Evolutionary conservation across 352 stramenopile genomes (phyloP), one percentile per base, ranked within the genome.

Genomic region (Pythium utonaiense): DNA sequence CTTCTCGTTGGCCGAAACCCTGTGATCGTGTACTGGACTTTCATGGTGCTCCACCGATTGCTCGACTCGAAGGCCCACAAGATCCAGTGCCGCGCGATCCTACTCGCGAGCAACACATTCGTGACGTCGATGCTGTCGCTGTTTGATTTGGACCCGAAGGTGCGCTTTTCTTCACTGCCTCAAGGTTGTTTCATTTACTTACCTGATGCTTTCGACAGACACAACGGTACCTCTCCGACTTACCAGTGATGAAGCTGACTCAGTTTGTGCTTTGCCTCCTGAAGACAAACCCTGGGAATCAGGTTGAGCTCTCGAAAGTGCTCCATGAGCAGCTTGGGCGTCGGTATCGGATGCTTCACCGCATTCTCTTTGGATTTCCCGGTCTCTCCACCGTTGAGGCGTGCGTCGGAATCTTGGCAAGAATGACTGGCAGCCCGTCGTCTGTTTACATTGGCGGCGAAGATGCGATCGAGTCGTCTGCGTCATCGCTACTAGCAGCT

Each of bases 181-280:
- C 25, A 42, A 24, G 19, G 50, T 57, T 38, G 9, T 14, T 13
- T 28, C 3, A 22, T 6, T 25, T 19, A 19, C 40, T 47, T 4
- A 47, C 6, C n/a, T 44, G 6, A 21, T 16, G 6, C 30, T 16
- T n/a, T 12, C 12, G 53, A n/a, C 53, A 92, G 83, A 78, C 75
- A 6, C 71, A 78, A 33, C 64, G 62, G 30, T 88, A 79, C 56
- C 64, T 90, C n/a, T 79, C 79, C 3, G 81, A 91, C 53, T 51
- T 93, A 6, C 78, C 81, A 5, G 86, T 77, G 6, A 93, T 93
- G 83, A 90, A 88, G 45, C 52, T 91, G 40, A 88, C 78, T 21
- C 76, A 88, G 47, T 76, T 93, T n/a, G 73, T 91, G 28, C 41
- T 91, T n/a, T 44, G 67, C 30, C 57, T 93, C 25, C 68, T 93